Evolutionary conservation across 352 stramenopile species (phyloP).

Genomic region (Phytophthora idaei): DNA sequence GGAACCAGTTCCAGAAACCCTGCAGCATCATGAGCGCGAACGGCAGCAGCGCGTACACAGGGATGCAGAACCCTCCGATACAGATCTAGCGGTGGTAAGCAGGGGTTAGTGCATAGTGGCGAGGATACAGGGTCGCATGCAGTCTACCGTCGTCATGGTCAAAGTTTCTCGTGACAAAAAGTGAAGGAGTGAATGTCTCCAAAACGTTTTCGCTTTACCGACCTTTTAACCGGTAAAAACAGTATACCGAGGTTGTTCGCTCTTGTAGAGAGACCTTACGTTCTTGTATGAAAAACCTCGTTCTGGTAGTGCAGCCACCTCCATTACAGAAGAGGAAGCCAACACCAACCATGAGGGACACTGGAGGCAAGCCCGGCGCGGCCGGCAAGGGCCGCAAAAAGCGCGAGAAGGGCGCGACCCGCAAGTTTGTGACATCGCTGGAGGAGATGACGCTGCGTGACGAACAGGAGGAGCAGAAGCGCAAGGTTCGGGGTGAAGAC

Average conservation of each 20-base stretch:
- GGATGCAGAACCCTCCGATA: slow-evolving; percentile 80
- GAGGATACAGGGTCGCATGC: neutral
- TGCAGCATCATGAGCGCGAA: slow-evolving; percentile 76
- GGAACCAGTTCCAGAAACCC: slow-evolving; percentile 73
- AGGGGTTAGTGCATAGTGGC: neutral
- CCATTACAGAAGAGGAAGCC: slow-evolving; percentile 16
- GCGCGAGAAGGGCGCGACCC: slow-evolving; percentile 75
- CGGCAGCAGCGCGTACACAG: slow-evolving; percentile 76
- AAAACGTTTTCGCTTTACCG: neutral
- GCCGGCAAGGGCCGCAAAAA: slow-evolving; percentile 65
- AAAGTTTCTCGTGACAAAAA: slow-evolving; percentile 4
- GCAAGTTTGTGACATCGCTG: slow-evolving; percentile 83
- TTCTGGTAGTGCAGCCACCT: slow-evolving; percentile 28
- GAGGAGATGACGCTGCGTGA: slow-evolving; percentile 86
- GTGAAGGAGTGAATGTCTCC: neutral
- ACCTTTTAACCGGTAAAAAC: no score
- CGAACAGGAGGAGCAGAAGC: slow-evolving; percentile 76
- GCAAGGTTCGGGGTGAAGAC: slow-evolving; percentile 68
- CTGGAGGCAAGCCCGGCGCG: slow-evolving; percentile 54
- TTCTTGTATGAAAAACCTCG: slow-evolving; percentile 13
- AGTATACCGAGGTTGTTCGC: slow-evolving; percentile 6
- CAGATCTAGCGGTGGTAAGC: slow-evolving; percentile 58
- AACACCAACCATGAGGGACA: slow-evolving; percentile 18
- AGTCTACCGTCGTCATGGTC: slow-evolving; percentile 35
- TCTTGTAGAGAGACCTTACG: slow-evolving; percentile 26